These are phyloP conservation scores for Amylocarpus encephaloides DNA, from an alignment of 2,329 filamentous ascomycete species.

Conservation along the genomic window DNA sequence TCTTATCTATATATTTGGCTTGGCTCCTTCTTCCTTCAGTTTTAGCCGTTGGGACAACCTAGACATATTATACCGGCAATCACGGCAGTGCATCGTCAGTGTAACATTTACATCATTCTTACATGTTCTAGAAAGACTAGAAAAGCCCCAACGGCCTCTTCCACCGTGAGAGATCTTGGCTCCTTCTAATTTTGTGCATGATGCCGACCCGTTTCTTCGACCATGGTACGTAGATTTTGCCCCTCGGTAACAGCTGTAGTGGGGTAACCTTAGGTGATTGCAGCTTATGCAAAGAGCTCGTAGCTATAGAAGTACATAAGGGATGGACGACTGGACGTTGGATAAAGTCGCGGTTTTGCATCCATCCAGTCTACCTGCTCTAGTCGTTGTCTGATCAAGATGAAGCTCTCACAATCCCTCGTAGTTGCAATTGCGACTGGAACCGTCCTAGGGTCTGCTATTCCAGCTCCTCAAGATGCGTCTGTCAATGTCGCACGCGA, in stretches of 20 bases:
- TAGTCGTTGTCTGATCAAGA: constrained; percentile 2
- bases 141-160: background rate
- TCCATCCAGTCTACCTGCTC: background rate
- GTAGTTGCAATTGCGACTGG: background rate
- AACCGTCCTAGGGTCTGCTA: background rate
- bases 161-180: background rate
- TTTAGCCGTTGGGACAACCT: background rate
- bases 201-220: background rate
- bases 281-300: background rate
- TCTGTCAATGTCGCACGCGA: constrained; percentile 5
- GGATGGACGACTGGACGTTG: background rate
- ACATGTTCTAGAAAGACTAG: background rate
- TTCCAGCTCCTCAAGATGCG: background rate
- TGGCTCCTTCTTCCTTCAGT: background rate
- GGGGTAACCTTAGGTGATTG: background rate
- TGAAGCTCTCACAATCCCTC: constrained; percentile 5
- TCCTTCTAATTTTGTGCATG: background rate
- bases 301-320: background rate
- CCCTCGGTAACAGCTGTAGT: background rate
- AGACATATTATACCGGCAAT: background rate
- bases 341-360: background rate
- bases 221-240: background rate
- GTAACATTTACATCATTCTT: background rate
- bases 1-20: background rate
- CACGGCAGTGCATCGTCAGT: background rate